phyloP scores from a whole-genome alignment of 2,329 filamentous ascomycete species.

The Aspergillus piperis region DNA sequence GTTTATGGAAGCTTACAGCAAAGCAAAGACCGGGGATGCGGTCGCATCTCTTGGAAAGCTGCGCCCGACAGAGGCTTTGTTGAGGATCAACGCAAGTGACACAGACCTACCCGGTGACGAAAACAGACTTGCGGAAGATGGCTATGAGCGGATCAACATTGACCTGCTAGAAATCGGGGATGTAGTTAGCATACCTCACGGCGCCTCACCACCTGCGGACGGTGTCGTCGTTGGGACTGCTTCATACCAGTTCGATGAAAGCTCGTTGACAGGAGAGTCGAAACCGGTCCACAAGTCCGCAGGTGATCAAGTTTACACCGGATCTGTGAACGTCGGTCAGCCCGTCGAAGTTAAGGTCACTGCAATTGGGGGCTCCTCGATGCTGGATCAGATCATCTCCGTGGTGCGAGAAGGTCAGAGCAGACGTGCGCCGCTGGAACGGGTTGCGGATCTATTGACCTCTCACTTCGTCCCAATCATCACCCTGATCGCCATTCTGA shows the following conservation, averaged over 20 bases:
- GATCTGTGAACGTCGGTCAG: constrained; percentile 51
- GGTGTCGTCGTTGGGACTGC: constrained; percentile 61
- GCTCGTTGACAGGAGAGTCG: constrained; percentile 71
- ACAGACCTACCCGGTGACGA: constrained; percentile 6
- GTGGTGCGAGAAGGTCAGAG: constrained; percentile 54
- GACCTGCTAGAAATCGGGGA: constrained; percentile 77
- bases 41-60: constrained; percentile 77
- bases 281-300: constrained; percentile 45
- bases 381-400: constrained; percentile 53
- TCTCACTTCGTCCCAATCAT: constrained; percentile 54
- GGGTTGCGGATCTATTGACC: constrained; percentile 50
- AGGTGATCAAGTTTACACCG: constrained; percentile 48
- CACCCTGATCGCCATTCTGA: constrained; percentile 50
- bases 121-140: constrained; percentile 11
- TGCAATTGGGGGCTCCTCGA: constrained; percentile 49
- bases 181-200: constrained; percentile 72
- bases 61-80: constrained; percentile 71
- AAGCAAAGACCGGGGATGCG: constrained; percentile 84
- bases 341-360: constrained; percentile 48
- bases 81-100: constrained; percentile 50
- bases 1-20: constrained; percentile 76
- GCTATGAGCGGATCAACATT: constrained; percentile 53
- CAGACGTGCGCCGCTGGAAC: constrained; percentile 51
- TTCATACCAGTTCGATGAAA: constrained; percentile 78
- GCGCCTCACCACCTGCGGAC: constrained; percentile 82